Evolutionary conservation across 371 early-diverging fungal species (phyloP), one percentile per base, ranked within the genome.

Genomic region (Batkoa obscura): DNA sequence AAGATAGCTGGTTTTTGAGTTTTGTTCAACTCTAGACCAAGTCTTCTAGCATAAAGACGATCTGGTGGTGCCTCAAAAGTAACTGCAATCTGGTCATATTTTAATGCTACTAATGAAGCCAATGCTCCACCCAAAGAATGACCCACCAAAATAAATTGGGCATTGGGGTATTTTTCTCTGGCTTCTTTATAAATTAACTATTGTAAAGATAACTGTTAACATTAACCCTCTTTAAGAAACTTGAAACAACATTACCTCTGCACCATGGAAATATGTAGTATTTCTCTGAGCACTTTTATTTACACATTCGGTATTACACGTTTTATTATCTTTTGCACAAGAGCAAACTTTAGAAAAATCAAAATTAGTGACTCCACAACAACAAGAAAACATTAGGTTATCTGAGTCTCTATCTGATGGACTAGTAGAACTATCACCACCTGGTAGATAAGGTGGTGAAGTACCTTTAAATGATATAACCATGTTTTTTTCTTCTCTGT

Each of bases 351-450:
- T 66, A 15, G 64, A 65, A 92, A 91, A 91, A 0, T 73, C 71
- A 50, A 80, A 67, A 59, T 83, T 86, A 2, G 83, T 84, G 41
- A 78, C 75, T 2, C 83, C 95, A 67, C 95, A 94, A 68, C 95
- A 94, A 69, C 95, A 94, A 2, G 89, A 88, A 64, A 93, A 94
- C 64, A 94, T 73, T 60, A 87, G 71, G 66, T 93, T 93, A 62
- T 90, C 93, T 50, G 69, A 66, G 62, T 84, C 83, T 65, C 86
- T 87, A 39, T 78, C 73, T 15, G 75, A 78, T 1, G 32, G 57
- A 13, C 46, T 36, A 36, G 59, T 59, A 0, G 59, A 55, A 6
- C 79, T 75, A 3, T 80, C 84, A 8, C 83, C 83, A 2, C 59
- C 59, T 1, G 78, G 75, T 56, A 81, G 74, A 49, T 81, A 65